Evolutionary conservation across 2,329 filamentous ascomycete species (phyloP), one percentile per base, ranked within the genome.

Genomic region (Hypoxylon sp.): DNA sequence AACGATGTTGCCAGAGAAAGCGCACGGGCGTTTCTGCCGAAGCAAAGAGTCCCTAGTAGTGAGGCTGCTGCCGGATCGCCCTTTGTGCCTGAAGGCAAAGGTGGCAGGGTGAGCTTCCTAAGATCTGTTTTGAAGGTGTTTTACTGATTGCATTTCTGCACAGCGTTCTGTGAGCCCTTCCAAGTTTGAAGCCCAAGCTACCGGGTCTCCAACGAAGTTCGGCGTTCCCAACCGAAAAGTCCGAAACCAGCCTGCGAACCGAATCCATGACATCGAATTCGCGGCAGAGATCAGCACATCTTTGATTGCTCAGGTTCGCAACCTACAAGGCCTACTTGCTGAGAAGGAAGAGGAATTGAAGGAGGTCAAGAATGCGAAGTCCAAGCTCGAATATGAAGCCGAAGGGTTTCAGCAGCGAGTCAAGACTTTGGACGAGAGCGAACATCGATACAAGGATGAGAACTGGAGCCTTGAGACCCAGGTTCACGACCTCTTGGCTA

Each of bases 201-300:
- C 91, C 7, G 90, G 88, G 63, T 97, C 95, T 23, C 95, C 95
- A 2, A 94, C 92, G 45, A 99, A 98, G 81, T 85, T 97, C 68
- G 91, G 86, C 73, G 92, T 96, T 7, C 94, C 94, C 0, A 95
- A 92, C 71, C 88, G 95, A 71, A 96, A 94, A 77, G 87, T 96
- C 76, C 88, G 96, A 60, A 98, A 98, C 73, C 95, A 97, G 76
- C 92, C 93, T 1, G 88, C 91, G 8, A 96, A 90, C 76, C 90
- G 94, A 54, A 90, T 97, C 11, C 94, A 98, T 77, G 96, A 99
- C 75, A 97, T 99, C 75, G 94, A 97, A 73, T 97, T 99, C 75
- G 96, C 95, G n/a, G 94, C 96, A 53, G 95, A 99, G 76, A 97
- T 99, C 74, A 97, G 94, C 75, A 97, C 93, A 5, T 97, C 94